Percentiles rank a stretch among this genome's conserved stretches.
phyloP scores from a whole-genome alignment of 2,329 filamentous ascomycete genomes.

The Botryotinia calthae region DNA sequence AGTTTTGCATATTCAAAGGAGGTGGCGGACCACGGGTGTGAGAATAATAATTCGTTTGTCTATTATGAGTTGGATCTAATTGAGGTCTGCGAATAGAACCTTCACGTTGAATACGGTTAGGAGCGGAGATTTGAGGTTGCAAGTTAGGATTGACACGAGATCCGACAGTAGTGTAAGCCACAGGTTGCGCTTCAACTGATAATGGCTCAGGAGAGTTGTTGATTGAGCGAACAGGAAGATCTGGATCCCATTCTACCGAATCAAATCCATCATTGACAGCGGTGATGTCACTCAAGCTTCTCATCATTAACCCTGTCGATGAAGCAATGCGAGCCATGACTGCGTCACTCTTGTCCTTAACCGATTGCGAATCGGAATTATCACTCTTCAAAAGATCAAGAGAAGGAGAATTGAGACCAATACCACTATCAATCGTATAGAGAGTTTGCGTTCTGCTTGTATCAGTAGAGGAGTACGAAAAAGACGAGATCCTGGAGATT shows the following conservation, averaged over 20 bases:
- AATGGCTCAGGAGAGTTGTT: slow-evolving; percentile 37
- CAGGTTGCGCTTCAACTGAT: slow-evolving; percentile 31
- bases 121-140: slow-evolving; percentile 36
- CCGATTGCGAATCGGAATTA: slow-evolving; percentile 20
- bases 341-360: slow-evolving; percentile 16
- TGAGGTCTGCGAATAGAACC: slow-evolving; percentile 35
- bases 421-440: slow-evolving; percentile 5
- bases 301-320: not conserved
- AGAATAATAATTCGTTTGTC: slow-evolving; percentile 28
- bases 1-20: slow-evolving; percentile 33
- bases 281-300: not conserved
- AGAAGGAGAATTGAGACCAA: slow-evolving; percentile 1
- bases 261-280: slow-evolving; percentile 35
- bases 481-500: not conserved
- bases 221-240: slow-evolving; percentile 29
- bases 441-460: not conserved
- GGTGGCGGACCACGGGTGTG: slow-evolving; percentile 30
- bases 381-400: slow-evolving; percentile 11
- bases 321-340: slow-evolving; percentile 20
- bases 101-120: slow-evolving; percentile 40
- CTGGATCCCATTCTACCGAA: slow-evolving; percentile 36
- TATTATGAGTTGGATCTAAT: slow-evolving; percentile 29
- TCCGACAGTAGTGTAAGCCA: slow-evolving; percentile 40
- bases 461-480: not conserved
- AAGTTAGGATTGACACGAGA: slow-evolving; percentile 37